A percentile compares a stretch with the other conserved stretches of the same genome.
Conservation (phyloP, 208 protist genomes). For the Wallacemonas sp. region DNA sequence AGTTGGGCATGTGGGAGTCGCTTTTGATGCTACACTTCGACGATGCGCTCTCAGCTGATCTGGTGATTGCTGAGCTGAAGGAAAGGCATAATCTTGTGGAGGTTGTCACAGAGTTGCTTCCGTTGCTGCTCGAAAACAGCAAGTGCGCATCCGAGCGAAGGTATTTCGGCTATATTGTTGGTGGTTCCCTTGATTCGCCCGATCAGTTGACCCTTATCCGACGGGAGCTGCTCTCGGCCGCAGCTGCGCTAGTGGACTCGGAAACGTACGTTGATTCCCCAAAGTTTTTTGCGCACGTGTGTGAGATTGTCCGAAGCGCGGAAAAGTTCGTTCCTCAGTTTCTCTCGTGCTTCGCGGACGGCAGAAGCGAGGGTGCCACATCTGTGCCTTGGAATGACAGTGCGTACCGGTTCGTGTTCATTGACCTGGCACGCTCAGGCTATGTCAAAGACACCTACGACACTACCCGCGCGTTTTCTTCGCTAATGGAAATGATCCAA, state of each 20-base stretch:
- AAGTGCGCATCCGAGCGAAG: conserved; percentile 58
- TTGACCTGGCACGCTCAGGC: conserved; percentile 48
- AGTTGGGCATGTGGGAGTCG: conserved; percentile 61
- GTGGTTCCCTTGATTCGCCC: conserved; percentile 12
- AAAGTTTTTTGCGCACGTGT: conserved; percentile 76
- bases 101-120: conserved; percentile 36
- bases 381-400: conserved; percentile 41
- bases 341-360: conserved; percentile 7
- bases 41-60: conserved; percentile 50
- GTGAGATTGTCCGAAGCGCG: conserved; percentile 60
- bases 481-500: conserved; percentile 58
- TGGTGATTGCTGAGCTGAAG: conserved; percentile 49
- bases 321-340: conserved; percentile 25
- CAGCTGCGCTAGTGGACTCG: conserved; percentile 44
- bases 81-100: conserved; percentile 31
- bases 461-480: conserved; percentile 61
- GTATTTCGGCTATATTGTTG: conserved; percentile 56
- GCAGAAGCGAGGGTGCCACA: not conserved
- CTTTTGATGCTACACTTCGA: conserved; percentile 47
- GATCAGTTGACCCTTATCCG: conserved; percentile 28
- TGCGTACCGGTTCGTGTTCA: conserved; percentile 64
- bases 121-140: conserved; percentile 41
- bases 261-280: conserved; percentile 81
- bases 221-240: conserved; percentile 37
- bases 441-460: conserved; percentile 51